Evolutionary conservation across 1,284 basidiomycete species (phyloP).

Genomic region (Agroathelia rolfsii): DNA sequence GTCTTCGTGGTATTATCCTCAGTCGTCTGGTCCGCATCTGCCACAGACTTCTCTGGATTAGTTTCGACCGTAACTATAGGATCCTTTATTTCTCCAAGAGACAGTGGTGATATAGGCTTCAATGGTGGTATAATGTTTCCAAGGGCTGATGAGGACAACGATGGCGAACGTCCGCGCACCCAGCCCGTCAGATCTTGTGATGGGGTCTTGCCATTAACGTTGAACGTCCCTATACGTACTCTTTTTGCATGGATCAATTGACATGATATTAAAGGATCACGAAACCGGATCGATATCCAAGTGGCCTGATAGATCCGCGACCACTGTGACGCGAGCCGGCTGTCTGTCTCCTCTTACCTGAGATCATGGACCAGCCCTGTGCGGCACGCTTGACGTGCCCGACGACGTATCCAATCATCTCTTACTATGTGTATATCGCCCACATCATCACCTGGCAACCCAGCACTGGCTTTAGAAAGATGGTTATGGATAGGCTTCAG

Average conservation of each 20-base stretch:
- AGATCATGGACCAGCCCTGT: too few relatives aligned
- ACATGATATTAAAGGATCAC: constrained; percentile 5
- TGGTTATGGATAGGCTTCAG: constrained; percentile 35
- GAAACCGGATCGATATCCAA: background rate
- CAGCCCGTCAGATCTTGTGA: constrained; percentile 54
- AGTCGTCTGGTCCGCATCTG: too few relatives aligned
- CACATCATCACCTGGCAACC: constrained; percentile 47
- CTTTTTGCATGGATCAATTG: constrained; percentile 21
- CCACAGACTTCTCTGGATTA: constrained; percentile 7
- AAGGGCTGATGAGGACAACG: constrained; percentile 6
- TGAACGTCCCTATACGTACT: constrained; percentile 66
- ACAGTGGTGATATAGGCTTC: constrained; percentile 28
- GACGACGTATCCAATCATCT: constrained; percentile 49
- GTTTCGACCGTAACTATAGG: constrained; percentile 3
- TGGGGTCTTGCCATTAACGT: constrained; percentile 66
- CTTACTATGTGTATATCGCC: constrained; percentile 46
- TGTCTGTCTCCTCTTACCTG: constrained; percentile 17
- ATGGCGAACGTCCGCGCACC: constrained; percentile 22
- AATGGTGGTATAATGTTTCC: constrained; percentile 26
- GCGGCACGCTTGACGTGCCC: constrained; percentile 25
- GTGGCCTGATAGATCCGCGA: too few relatives aligned
- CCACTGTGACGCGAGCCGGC: constrained; percentile 20
- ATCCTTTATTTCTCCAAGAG: constrained; percentile 13
- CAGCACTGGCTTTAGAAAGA: constrained; percentile 51
- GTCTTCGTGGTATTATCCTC: too few relatives aligned